These are phyloP conservation scores for Colletotrichum sp. DNA, from an alignment of 2,329 filamentous ascomycete species.

Conservation along the genomic window DNA sequence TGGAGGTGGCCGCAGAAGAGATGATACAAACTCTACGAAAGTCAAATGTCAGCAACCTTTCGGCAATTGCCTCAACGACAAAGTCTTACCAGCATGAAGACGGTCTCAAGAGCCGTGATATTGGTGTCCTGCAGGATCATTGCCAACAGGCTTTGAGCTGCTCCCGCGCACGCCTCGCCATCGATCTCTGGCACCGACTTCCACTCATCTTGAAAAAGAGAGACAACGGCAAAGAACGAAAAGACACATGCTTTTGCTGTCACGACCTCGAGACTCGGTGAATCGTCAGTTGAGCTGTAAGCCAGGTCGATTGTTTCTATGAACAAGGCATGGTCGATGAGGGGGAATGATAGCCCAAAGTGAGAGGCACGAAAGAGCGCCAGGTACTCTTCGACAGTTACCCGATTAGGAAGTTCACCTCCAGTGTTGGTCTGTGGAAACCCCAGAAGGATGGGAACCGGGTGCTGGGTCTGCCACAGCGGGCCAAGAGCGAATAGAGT, in stretches of 20 bases:
- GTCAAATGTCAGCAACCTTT: background rate
- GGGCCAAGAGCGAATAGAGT: constrained; percentile 24
- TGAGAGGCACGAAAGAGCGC: constrained; percentile 30
- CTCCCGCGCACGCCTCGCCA: constrained; percentile 41
- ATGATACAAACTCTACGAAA: constrained; percentile 42
- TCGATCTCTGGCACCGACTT: constrained; percentile 32
- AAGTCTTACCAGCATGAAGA: constrained; percentile 50
- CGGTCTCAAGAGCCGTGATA: constrained; percentile 47
- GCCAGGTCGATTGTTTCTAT: constrained; percentile 46
- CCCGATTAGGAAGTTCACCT: constrained; percentile 37
- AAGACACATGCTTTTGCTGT: constrained; percentile 51
- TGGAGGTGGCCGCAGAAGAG: constrained; percentile 51
- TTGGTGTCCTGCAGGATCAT: constrained; percentile 47
- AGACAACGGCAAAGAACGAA: constrained; percentile 48
- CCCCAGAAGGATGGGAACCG: constrained; percentile 14
- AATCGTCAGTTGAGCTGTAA: constrained; percentile 35
- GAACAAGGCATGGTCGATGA: constrained; percentile 52
- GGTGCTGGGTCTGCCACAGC: constrained; percentile 22
- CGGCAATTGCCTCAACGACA: background rate
- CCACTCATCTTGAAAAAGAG: constrained; percentile 22
- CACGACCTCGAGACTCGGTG: constrained; percentile 27
- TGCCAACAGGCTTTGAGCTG: constrained; percentile 45
- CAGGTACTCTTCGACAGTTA: constrained; percentile 30
- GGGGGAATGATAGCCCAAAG: constrained; percentile 50
- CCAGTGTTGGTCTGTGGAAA: background rate